Conservation (phyloP, 495 filamentous ascomycete genomes). For the Tuber umbilicatum region DNA sequence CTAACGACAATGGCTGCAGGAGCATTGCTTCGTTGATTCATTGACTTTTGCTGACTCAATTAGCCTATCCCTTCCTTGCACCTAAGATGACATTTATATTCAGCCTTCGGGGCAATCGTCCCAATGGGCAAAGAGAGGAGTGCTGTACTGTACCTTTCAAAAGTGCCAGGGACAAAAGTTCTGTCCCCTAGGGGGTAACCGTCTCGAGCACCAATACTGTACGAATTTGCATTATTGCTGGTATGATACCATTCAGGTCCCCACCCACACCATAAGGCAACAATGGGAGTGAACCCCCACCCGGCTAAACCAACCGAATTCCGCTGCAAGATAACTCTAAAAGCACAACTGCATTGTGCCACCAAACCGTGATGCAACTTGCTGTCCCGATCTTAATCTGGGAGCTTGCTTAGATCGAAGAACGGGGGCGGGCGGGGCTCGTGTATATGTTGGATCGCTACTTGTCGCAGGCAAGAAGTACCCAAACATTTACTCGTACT, state of each 20-base stretch:
- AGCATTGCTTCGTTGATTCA: neutral
- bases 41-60: neutral
- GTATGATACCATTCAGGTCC: too few relatives aligned
- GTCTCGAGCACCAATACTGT: too few relatives aligned
- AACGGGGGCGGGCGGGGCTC: neutral
- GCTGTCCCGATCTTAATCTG: neutral
- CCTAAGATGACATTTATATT: neutral
- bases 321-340: neutral
- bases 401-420: neutral
- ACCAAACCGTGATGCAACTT: neutral
- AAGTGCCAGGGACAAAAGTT: neutral
- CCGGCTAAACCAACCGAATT: neutral
- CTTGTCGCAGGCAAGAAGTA: too few relatives aligned
- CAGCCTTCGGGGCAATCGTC: neutral
- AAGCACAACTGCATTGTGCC: neutral
- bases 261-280: neutral
- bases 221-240: too few relatives aligned
- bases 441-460: neutral
- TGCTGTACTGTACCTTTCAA: too few relatives aligned
- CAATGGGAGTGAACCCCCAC: neutral
- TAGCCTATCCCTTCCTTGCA: neutral
- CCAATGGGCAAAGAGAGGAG: neutral
- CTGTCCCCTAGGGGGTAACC: neutral
- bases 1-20: neutral
- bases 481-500: too few relatives aligned